phyloP scores from a whole-genome alignment of 495 filamentous ascomycete genomes.

The Aspergillus avenaceus region DNA sequence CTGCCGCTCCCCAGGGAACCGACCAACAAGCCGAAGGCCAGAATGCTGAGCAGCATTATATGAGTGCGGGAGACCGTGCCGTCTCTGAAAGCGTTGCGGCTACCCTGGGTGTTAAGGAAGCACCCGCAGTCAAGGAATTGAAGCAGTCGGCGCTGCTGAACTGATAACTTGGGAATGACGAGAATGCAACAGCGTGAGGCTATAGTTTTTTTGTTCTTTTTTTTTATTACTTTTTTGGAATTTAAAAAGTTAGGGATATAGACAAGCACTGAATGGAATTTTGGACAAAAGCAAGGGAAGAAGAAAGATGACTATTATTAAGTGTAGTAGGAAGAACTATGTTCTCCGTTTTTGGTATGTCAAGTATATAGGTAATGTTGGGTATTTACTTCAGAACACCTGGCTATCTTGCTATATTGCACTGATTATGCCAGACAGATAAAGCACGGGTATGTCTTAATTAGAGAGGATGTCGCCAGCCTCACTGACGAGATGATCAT shows the following conservation, averaged over 20 bases:
- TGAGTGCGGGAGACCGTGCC: constrained; percentile 19
- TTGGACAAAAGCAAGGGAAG: background rate
- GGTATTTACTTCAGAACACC: background rate
- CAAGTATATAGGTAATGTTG: background rate
- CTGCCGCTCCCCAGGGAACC: constrained; percentile 9
- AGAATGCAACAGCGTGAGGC: too few relatives aligned
- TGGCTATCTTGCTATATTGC: too few relatives aligned
- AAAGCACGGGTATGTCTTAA: background rate
- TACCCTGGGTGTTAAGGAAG: constrained; percentile 20
- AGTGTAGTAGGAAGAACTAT: background rate
- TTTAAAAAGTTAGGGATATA: background rate
- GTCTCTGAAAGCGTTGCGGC: constrained; percentile 38
- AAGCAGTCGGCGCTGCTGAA: constrained; percentile 55
- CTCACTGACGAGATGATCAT: constrained; percentile 72
- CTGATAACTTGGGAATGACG: constrained; percentile 14
- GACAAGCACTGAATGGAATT: background rate
- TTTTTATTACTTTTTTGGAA: too few relatives aligned
- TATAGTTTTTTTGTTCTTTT: too few relatives aligned
- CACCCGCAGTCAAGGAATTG: constrained; percentile 42
- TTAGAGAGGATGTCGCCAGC: constrained; percentile 53
- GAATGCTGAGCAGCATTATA: constrained; percentile 3
- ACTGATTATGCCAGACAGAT: too few relatives aligned
- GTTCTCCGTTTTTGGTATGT: background rate
- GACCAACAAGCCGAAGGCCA: constrained; percentile 11
- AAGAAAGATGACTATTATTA: background rate